Base-by-base conservation (phyloP, 768 basidiomycete genomes). In the Boletus sensibilis region DNA sequence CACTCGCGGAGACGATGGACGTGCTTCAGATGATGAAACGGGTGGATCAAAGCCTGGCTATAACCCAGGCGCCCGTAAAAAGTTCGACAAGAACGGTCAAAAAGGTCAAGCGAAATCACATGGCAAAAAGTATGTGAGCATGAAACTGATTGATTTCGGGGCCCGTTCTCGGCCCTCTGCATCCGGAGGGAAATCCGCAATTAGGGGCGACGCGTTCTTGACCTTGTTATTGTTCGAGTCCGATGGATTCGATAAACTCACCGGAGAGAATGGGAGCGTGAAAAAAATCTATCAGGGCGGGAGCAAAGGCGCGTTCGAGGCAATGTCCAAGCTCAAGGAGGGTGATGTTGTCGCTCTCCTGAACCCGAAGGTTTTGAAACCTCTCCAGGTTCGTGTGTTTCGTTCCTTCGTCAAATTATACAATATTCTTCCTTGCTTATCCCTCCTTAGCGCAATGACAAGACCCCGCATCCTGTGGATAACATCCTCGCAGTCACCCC, bases 401-500 rank as follows among this genome's bases (percentile, higher is more conserved):
- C 31, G 7, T 20, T 18, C 7, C 8, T 10, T 62, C 27, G 5
- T 44, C 25, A 12, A 9, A 20, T 9, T 25, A 4, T 35, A 47
- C 31, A 8, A n/a, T 13, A 7, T 16, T 40, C 23, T 16, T 39
- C 14, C 47, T 31, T 37, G 7, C n/a, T 52, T 13, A 55, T 38
- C 13, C 45, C n/a, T 53, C 10, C 34, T n/a, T 25, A 69, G 67
- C 61, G 63, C 13, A 61, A 60, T 33, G 74, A 72, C 20, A 79
- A 83, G 53, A 79, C 72, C 18, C 90, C 90, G 2, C 90, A 93
- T 72, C 92, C 88, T 14, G 82, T 83, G 23, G 82, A 82, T 50
- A 92, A 96, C 64, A 82, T 94, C 20, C 82, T 98, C 20, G 93
- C 92, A 1, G 71, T 98, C 31, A 94, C 93, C 0, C 97, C 97